These are phyloP conservation scores for Nakazawaea ernobii DNA, from an alignment of 805 yeast genomes.

Conservation along the genomic window DNA sequence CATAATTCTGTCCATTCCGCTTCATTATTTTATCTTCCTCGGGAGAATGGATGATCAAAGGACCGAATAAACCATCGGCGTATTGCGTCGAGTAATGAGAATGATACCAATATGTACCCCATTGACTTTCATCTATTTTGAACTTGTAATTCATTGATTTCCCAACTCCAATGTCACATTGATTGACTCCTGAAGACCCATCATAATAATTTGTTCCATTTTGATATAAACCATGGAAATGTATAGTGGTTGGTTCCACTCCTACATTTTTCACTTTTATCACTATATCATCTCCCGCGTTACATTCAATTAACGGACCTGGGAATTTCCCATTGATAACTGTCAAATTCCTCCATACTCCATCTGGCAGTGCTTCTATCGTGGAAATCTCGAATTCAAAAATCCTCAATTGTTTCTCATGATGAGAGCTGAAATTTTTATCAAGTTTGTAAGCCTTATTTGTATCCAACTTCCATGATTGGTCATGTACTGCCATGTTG, in stretches of 20 bases:
- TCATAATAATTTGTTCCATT: slow-evolving; percentile 17
- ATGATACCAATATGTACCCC: slow-evolving; percentile 22
- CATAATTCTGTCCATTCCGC: slow-evolving; percentile 27
- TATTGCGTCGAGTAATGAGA: slow-evolving; percentile 19
- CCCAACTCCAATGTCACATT: slow-evolving; percentile 17
- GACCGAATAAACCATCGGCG: slow-evolving; percentile 21
- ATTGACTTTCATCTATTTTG: slow-evolving; percentile 14
- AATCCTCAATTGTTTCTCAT: not conserved
- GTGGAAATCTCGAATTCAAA: slow-evolving; percentile 1
- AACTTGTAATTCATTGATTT: slow-evolving; percentile 14
- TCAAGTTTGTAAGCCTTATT: slow-evolving; percentile 19
- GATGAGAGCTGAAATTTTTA: not conserved
- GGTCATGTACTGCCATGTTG: not conserved
- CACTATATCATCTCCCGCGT: slow-evolving; percentile 16
- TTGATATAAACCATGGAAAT: slow-evolving; percentile 19
- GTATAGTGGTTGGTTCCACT: slow-evolving; percentile 16
- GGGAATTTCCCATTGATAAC: slow-evolving; percentile 19
- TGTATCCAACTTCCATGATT: slow-evolving; percentile 23
- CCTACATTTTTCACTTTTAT: slow-evolving; percentile 15
- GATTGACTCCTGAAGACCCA: slow-evolving; percentile 17
- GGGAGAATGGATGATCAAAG: slow-evolving; percentile 16
- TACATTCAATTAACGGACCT: slow-evolving; percentile 18
- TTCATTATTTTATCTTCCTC: slow-evolving; percentile 16
- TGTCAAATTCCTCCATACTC: slow-evolving; percentile 12
- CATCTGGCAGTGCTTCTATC: slow-evolving; percentile 9